These are phyloP conservation scores for Suillus ampliporus DNA, from an alignment of 768 basidiomycete genomes.

Conservation along the genomic window DNA sequence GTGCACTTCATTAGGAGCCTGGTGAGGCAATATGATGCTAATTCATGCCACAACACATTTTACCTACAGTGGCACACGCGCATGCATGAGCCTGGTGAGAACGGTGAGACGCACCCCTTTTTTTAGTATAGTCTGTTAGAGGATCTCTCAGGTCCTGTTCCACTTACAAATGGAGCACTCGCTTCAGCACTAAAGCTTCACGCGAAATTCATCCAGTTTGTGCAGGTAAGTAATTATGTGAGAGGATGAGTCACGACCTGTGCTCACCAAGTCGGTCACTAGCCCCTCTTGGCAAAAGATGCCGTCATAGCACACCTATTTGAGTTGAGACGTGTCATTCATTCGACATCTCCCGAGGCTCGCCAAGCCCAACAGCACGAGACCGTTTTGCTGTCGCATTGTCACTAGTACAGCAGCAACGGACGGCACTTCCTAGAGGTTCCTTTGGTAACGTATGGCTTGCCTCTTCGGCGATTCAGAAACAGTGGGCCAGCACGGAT, in stretches of 20 bases:
- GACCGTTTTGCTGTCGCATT: background rate
- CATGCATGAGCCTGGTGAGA: background rate
- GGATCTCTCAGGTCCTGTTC: background rate
- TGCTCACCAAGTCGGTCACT: background rate
- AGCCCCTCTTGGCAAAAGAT: background rate
- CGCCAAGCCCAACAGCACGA: background rate
- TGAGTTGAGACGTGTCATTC: slow-evolving; percentile 2
- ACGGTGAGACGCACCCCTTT: background rate
- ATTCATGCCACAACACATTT: background rate
- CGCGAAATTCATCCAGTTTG: background rate
- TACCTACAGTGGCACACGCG: background rate
- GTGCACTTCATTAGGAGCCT: background rate
- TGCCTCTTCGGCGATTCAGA: background rate
- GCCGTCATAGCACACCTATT: background rate
- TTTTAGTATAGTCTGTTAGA: background rate
- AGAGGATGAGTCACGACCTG: background rate
- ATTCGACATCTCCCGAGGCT: background rate
- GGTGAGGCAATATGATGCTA: background rate
- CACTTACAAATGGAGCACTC: background rate
- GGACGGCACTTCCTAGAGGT: background rate
- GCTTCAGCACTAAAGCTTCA: background rate
- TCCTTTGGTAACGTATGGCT: too few relatives aligned
- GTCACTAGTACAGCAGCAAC: slow-evolving; percentile 1
- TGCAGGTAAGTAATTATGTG: background rate
- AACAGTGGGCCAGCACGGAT: background rate